Evolutionary conservation across 2,329 filamentous ascomycete genomes (phyloP), one percentile per base, ranked within the genome.

Genomic region (Calonectria naviculata): DNA sequence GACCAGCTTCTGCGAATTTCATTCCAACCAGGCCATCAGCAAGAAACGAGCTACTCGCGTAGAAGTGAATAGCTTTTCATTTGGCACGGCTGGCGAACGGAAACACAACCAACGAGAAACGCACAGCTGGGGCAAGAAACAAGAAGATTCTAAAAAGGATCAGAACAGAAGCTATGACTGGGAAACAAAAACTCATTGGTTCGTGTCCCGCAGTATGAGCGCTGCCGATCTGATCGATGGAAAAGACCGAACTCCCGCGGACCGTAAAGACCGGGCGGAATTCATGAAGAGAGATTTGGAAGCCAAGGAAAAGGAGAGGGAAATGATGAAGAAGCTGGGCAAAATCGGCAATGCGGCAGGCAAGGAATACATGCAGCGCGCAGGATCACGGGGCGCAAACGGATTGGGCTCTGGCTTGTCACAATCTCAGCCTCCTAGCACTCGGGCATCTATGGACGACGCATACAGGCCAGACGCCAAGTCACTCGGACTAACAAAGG

Each of bases 1-100:
- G 78, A 98, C 95, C 0, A 92, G 97, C 77, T 94, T 93, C 80
- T 99, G 97, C 84, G 95, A 98, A 74, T 99, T 93, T 76, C 97
- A 99, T 82, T 91, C 97, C 75, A 95, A 97, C 76, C 86, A 94
- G 29, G 93, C 94, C 29, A 85, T 98, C 4, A 89, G 92, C 66
- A 95, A 94, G 80, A 91, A 79, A 65, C 86, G 87, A 34, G 86
- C 90, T 13, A 86, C 88, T 1, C 89, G 95, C 41, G 92, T 95
- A 86, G 95, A 97, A 79, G 88, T 98, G 71, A 97, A 95, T 79
- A 89, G 88, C 15, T 93, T 26, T 19, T 58, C 52, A 9, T 58
- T 92, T 82, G 89, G 88, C 24, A 89, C 85, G 54, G 56, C 9
- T 12, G 83, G 84, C 5, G 76, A 58, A 70, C 78, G 75, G 67